Evolutionary conservation across 495 filamentous ascomycete genomes (phyloP), one percentile per base, ranked within the genome.

Genomic region (Pseudomonodictys pantanalensis): DNA sequence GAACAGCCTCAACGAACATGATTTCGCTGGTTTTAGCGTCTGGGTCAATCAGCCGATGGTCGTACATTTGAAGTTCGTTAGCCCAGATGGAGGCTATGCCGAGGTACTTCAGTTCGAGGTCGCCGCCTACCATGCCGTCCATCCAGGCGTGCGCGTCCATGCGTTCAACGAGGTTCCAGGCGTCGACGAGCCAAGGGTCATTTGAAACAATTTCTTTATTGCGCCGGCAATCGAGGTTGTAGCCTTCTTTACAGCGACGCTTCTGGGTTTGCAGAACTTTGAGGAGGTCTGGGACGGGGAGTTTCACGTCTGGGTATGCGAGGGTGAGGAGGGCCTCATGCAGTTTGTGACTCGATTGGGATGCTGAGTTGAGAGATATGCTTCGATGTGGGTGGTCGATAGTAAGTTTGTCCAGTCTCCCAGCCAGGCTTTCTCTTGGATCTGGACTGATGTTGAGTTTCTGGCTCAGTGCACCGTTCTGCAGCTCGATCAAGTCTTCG

Each of bases 21-120:
- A 44, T 46, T 52, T 56, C 43, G 11, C 57, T 55, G 18, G 62
- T 49, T 51, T 62, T 53, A 1, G 47, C 41, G 18, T 62, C 65
- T 5, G 47, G 46, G 33, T 60, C 61, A 29, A 70, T 45, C 9
- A 64, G 47, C 8, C 73, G 71, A 28, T 60, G 58, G 11, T 64
- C 50, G 28, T 65, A 63, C 54, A 56, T 58, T 86, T 89, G 85
- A 47, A 91, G 69, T 32, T 88, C 78, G 65, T 89, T 87, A 28
- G 75, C 85, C 92, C 92, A 97, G 15, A 96, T 81, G 33, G 80
- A 81, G 52, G 81, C 77, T 39, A 97, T 85, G 2, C 93, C 93
- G 68, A 96, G 71, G 69, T 90, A 98, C 65, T 86, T 91, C 38
- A 96, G 70, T 64, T 97, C 93, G 5, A 96, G 71, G 1, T 80